Evolutionary conservation across 2,329 filamentous ascomycete genomes (phyloP).

Genomic region (Aureobasidium namibiae): DNA sequence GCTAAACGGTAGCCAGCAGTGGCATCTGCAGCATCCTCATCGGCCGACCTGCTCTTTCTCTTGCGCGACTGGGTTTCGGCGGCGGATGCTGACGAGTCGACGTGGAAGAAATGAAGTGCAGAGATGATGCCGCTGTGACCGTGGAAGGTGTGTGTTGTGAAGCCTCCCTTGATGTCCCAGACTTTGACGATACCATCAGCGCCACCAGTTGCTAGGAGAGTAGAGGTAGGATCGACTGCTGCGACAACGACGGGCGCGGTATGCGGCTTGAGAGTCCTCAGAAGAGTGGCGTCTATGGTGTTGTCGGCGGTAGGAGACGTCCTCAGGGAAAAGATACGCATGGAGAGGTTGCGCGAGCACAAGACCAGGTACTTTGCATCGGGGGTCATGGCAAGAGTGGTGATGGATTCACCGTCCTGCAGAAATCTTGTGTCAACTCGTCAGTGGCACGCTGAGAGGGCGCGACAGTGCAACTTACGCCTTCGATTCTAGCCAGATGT

Average conservation of each 20-base stretch:
- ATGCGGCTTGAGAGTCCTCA: slow-evolving; percentile 82
- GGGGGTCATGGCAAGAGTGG: slow-evolving; percentile 73
- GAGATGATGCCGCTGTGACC: slow-evolving; percentile 88
- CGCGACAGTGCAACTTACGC: slow-evolving; percentile 48
- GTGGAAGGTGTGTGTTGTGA: slow-evolving; percentile 89
- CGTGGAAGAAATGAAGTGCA: slow-evolving; percentile 82
- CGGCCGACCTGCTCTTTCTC: slow-evolving; percentile 41
- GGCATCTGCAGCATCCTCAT: slow-evolving; percentile 42
- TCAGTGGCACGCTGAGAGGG: slow-evolving; percentile 23
- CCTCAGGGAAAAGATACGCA: slow-evolving; percentile 78
- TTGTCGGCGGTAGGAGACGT: slow-evolving; percentile 47
- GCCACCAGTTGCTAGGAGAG: slow-evolving; percentile 82
- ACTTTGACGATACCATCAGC: slow-evolving; percentile 93
- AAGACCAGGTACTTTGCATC: slow-evolving; percentile 80
- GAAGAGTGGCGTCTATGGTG: slow-evolving; percentile 56
- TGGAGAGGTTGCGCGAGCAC: slow-evolving; percentile 90
- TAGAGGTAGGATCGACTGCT: slow-evolving; percentile 77
- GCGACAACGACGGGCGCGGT: slow-evolving; percentile 81
- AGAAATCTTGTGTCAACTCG: slow-evolving; percentile 28
- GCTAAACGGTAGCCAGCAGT: slow-evolving; percentile 67
- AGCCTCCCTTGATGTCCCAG: slow-evolving; percentile 88
- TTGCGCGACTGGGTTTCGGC: slow-evolving; percentile 28
- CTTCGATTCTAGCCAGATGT: slow-evolving; percentile 79
- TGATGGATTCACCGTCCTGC: slow-evolving; percentile 60
- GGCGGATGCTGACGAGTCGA: slow-evolving; percentile 18